These are phyloP conservation scores for Hydnomerulius pinastri DNA, from an alignment of 768 basidiomycete species.

Conservation along the genomic window DNA sequence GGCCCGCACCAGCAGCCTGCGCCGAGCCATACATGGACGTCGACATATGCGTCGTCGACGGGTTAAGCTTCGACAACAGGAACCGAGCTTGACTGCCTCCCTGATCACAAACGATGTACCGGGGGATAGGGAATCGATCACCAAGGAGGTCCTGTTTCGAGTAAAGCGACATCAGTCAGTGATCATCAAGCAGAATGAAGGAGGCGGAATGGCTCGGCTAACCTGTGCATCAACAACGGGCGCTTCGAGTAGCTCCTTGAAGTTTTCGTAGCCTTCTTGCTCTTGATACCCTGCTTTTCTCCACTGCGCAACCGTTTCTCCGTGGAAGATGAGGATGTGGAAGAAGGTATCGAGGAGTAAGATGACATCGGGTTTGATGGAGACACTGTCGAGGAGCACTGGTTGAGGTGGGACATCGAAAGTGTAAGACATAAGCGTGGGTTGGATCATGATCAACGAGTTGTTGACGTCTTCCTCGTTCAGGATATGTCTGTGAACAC, in stretches of 20 bases:
- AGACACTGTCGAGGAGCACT: constrained; percentile 94
- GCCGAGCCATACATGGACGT: constrained; percentile 85
- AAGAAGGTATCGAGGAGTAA: constrained; percentile 98
- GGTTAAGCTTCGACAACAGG: constrained; percentile 93
- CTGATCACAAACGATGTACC: constrained; percentile 97
- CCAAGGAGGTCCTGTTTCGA: constrained; percentile 78
- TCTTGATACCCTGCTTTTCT: constrained; percentile 98
- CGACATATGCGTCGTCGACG: constrained; percentile 97
- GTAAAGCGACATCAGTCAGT: neutral
- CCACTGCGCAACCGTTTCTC: constrained; percentile 96
- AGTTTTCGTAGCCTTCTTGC: constrained; percentile 98
- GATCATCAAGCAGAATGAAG: neutral
- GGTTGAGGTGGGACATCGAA: constrained; percentile 92
- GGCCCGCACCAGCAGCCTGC: constrained; percentile 66
- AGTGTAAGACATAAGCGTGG: constrained; percentile 97
- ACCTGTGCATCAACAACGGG: constrained; percentile 91
- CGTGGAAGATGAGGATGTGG: constrained; percentile 99
- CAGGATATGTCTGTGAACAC: constrained; percentile 73
- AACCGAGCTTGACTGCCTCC: constrained; percentile 99
- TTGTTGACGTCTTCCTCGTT: constrained; percentile 99
- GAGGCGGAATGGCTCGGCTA: constrained; percentile 11
- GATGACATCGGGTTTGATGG: constrained; percentile 96
- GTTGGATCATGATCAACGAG: constrained; percentile 99
- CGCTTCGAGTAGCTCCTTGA: constrained; percentile 87
- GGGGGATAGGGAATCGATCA: constrained; percentile 95